Conservation (phyloP, 1,139 yeast species). For the Nakaseomyces glabratus region DNA sequence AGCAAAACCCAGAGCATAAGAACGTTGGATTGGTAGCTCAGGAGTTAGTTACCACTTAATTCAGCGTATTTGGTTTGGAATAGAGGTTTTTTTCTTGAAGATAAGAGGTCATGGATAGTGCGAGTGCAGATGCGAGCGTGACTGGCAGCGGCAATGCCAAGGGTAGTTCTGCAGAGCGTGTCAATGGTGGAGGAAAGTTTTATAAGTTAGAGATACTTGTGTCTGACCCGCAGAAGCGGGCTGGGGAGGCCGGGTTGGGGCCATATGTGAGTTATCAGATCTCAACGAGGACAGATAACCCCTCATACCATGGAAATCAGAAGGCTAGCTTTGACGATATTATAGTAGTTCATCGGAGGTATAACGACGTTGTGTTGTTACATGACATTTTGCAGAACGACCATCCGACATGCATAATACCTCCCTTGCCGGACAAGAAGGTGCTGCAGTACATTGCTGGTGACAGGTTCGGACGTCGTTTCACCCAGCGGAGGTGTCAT, state of each 20-base stretch:
- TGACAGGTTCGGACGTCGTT: slow-evolving; percentile 75
- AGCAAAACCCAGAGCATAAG: too few relatives aligned
- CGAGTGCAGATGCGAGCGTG: neutral
- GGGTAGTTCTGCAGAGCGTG: too few relatives aligned
- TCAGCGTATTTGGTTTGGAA: too few relatives aligned
- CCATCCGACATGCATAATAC: slow-evolving; percentile 76
- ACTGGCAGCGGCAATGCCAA: neutral
- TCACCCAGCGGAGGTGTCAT: slow-evolving; percentile 75
- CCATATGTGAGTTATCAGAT: slow-evolving; percentile 72
- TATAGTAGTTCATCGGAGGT: slow-evolving; percentile 62
- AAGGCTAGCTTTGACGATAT: slow-evolving; percentile 32
- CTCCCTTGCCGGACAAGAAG: slow-evolving; percentile 91
- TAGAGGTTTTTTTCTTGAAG: too few relatives aligned
- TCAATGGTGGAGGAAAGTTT: too few relatives aligned
- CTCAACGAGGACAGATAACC: slow-evolving; percentile 48
- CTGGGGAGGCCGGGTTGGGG: slow-evolving; percentile 44
- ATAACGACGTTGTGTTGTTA: slow-evolving; percentile 72
- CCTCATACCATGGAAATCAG: slow-evolving; percentile 33
- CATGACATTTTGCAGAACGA: slow-evolving; percentile 68
- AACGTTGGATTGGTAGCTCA: too few relatives aligned
- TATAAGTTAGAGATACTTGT: slow-evolving; percentile 35
- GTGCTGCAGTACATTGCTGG: slow-evolving; percentile 89
- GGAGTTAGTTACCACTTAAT: too few relatives aligned
- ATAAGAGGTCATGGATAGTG: neutral
- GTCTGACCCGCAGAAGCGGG: slow-evolving; percentile 69